Conservation (phyloP, 495 filamentous ascomycete species). For the Usnea hakonensis region DNA sequence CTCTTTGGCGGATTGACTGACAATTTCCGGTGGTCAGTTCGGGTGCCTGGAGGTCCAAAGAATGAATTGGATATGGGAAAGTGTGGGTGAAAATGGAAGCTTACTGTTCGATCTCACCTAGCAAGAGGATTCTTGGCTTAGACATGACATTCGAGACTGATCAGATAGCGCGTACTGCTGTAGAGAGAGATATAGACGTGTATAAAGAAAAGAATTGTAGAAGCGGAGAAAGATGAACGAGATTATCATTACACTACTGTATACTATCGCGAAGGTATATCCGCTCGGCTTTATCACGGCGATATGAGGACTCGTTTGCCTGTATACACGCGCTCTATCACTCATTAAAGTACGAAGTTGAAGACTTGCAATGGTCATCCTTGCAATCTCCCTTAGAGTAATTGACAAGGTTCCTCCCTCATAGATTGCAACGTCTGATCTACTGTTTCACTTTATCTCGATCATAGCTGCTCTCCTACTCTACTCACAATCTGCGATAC, state of each 20-base stretch:
- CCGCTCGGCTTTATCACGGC: no score
- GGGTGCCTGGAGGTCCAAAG: constrained; percentile 14
- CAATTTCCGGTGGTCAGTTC: neutral
- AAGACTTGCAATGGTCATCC: no score
- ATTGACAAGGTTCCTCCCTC: no score
- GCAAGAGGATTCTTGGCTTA: constrained; percentile 48
- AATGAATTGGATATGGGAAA: neutral
- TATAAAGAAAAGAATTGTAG: neutral
- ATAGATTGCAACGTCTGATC: no score
- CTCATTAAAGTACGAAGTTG: no score
- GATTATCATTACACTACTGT: no score
- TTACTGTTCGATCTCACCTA: constrained; percentile 52
- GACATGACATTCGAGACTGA: neutral
- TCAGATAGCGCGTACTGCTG: neutral
- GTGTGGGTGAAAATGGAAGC: constrained; percentile 10
- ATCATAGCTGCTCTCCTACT: no score
- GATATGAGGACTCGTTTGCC: no score
- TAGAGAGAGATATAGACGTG: neutral
- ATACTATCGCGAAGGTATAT: neutral
- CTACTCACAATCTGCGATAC: no score
- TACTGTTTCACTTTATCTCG: no score
- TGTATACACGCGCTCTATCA: no score
- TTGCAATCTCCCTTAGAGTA: no score
- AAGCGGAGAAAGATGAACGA: neutral
- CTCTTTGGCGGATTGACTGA: constrained; percentile 32